Evolutionary conservation across 352 stramenopile genomes (phyloP), one percentile per base, ranked within the genome.

Genomic region (Pythium aristosporum): DNA sequence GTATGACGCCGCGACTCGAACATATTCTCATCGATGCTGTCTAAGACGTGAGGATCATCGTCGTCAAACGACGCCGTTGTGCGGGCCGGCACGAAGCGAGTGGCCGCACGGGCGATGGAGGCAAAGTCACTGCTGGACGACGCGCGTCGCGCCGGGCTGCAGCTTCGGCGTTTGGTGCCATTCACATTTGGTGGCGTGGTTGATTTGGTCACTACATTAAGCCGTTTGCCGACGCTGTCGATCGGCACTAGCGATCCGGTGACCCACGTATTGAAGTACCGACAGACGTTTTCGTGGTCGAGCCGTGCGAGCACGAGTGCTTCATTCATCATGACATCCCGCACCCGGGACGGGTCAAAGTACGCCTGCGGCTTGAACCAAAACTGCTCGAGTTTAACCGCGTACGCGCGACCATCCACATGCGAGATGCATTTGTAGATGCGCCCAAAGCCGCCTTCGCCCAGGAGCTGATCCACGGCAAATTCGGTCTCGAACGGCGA

Each of bases 201-300:
- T 34, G 50, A 23, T 30, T 28, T 16, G 16, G 37, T 23, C 16
- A 47, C 43, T 9, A 68, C 42, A 2, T 67, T 63, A 46, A 65
- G 54, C 10, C 62, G 68, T 47, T 73, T 72, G 1, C 69, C 69
- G 10, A 81, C 68, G 32, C 69, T 72, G 42, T 85, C 81, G 56
- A 85, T 72, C 2, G 84, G 76, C 16, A 92, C 81, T 18, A 93
- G 67, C 11, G 75, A 89, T 18, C 79, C 82, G 13, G 81, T 74
- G 39, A 94, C 82, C 85, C 85, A 94, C 25, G 85, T 90, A 59
- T 90, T 87, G 73, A 82, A 94, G 72, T 98, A 98, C 8, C 95
- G 77, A 30, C 97, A 97, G 44, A 98, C 96, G 64, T 98, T 97
- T 63, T 98, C 94, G 53, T 98, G 93, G 47, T 93, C 91, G 21